Evolutionary conservation across 1,139 yeast species (phyloP), one percentile per base, ranked within the genome.

Genomic region (Taphrina deformans): DNA sequence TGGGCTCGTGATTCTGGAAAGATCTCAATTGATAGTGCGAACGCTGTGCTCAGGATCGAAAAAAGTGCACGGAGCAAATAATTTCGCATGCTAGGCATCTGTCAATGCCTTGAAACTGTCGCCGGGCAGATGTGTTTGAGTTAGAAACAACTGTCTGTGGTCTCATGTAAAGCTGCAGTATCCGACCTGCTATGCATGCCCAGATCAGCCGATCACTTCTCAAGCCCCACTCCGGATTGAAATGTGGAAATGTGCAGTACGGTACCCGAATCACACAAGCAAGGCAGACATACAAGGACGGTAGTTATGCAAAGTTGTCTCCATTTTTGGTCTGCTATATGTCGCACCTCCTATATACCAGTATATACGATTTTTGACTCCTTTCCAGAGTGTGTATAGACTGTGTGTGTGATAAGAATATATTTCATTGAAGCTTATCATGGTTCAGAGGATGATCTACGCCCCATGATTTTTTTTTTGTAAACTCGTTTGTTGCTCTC

Each of bases 341-440:
- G 48, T 44, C 48, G 48, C 48, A 12, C 7, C 24, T 44, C 26
- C 48, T 44, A 44, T 44, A 44, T 44, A 44, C 48, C 48, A 21
- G 48, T 44, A 44, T 44, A 44, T 18, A 21, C 21, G 3, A 9
- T 7, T 21, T 44, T n/a, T 44, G 12, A 12, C 27, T 21, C 27
- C 24, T 18, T 18, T 5, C 26, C 26, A 7, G n/a, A 7, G 24
- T 1, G 6, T 44, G 48, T 44, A 44, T 44, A 21, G 12, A 38
- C 44, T 12, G n/a, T 38, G 14, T 21, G 21, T 16, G 48, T 44
- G 48, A 5, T 44, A n/a, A 5, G 27, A 44, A 44, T 44, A 44
- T 44, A 21, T 44, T 23, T 27, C 18, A 7, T 44, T 44, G 48
- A 44, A 44, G 48, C 27, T 44, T 44, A 9, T 38, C 41, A 38